phyloP scores from a whole-genome alignment of 2,329 filamentous ascomycete genomes.

The Verticillium zaregamsianum region DNA sequence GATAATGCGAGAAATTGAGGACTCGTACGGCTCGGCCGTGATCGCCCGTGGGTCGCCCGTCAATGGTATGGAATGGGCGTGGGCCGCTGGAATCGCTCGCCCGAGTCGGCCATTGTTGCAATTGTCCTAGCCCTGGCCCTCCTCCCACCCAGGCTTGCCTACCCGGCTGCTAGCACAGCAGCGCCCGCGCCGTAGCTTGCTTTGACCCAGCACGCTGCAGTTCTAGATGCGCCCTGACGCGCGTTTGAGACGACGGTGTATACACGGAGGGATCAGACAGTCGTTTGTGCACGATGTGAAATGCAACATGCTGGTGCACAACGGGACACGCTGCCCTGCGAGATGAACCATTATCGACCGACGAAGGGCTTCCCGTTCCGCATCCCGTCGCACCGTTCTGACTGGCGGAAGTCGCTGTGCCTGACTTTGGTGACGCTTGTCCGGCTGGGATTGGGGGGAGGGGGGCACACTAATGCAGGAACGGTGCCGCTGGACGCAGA shows the following conservation, averaged over 20 bases:
- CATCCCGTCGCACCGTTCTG: neutral
- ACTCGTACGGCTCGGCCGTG: neutral
- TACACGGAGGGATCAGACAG: neutral
- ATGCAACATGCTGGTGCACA: neutral
- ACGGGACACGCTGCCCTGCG: neutral
- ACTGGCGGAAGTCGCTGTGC: neutral
- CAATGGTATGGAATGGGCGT: neutral
- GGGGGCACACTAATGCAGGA: slow-evolving; percentile 4
- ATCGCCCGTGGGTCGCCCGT: neutral
- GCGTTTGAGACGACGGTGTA: neutral
- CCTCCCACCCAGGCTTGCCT: neutral
- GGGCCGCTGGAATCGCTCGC: neutral
- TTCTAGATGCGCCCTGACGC: neutral
- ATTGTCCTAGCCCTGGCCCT: neutral
- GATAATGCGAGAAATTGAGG: neutral
- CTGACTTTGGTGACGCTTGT: neutral
- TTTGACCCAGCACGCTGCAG: neutral
- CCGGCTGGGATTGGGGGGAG: neutral
- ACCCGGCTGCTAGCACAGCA: neutral
- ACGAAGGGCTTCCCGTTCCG: neutral
- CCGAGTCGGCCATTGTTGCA: neutral
- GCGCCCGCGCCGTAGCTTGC: neutral
- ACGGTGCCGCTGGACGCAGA: neutral
- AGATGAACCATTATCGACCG: neutral
- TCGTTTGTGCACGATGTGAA: neutral